Evolutionary conservation across 2,329 filamentous ascomycete species (phyloP).

Genomic region (Monosporascus sp.): DNA sequence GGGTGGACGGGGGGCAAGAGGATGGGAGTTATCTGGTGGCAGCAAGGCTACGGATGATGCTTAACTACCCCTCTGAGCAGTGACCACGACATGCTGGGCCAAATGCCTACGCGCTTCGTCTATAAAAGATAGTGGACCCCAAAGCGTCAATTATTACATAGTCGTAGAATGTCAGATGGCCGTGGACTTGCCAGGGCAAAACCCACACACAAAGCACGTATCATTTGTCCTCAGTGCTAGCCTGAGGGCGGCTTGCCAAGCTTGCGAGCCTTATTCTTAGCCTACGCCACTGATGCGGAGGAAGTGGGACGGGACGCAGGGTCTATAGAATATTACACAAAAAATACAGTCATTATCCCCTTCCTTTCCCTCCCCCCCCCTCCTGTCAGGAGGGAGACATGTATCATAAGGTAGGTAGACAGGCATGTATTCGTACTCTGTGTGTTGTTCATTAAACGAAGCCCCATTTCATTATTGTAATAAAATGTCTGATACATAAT

Average conservation of each 20-base stretch:
- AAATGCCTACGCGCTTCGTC: not conserved
- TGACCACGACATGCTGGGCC: too few species aligned
- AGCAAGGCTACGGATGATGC: not conserved
- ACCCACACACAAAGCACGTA: not conserved
- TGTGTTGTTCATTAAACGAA: too few species aligned
- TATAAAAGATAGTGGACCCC: not conserved
- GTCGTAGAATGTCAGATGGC: not conserved
- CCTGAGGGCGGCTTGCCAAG: not conserved
- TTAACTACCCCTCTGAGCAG: not conserved
- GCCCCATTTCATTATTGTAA: too few species aligned
- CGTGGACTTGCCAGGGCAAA: not conserved
- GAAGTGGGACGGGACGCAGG: constrained; percentile 27
- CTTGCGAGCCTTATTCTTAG: constrained; percentile 18
- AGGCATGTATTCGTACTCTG: too few species aligned
- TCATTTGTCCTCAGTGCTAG: not conserved
- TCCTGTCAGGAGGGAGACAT: too few species aligned
- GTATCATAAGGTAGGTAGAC: too few species aligned
- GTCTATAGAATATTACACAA: constrained; percentile 16
- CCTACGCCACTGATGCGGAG: constrained; percentile 31
- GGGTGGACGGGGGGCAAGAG: not conserved
- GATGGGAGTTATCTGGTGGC: not conserved
- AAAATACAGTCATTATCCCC: not conserved
- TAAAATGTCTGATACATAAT: too few species aligned
- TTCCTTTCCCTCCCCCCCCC: too few species aligned
- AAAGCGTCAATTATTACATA: not conserved